A percentile compares a stretch with the other conserved stretches of the same genome.
Evolutionary conservation across 2,329 filamentous ascomycete species (phyloP).

Genomic region (Fusarium sp.): DNA sequence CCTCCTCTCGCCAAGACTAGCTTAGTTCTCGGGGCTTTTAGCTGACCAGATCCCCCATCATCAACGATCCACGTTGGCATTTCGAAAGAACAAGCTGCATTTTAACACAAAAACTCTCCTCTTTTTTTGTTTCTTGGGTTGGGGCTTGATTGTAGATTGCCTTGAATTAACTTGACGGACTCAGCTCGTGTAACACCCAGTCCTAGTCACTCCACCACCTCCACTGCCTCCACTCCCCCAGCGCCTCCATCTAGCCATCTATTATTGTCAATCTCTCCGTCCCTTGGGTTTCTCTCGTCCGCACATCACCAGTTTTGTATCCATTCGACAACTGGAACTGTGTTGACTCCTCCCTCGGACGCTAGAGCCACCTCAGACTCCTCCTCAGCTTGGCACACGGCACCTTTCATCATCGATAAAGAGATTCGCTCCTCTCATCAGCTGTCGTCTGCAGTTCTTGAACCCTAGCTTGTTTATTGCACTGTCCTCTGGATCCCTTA

Average conservation of each 20-base stretch:
- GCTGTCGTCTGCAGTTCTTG: constrained; percentile 37
- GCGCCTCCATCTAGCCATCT: constrained; percentile 17
- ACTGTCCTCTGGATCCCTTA: constrained; percentile 32
- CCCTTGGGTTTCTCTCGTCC: constrained; percentile 26
- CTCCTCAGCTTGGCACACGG: constrained; percentile 40
- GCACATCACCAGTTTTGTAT: constrained; percentile 29
- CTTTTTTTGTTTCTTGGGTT: constrained; percentile 15
- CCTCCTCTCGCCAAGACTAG: constrained; percentile 34
- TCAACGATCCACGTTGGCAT: constrained; percentile 2
- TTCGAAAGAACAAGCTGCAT: constrained; percentile 16
- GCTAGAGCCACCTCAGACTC: constrained; percentile 40
- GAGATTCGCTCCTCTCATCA: constrained; percentile 38
- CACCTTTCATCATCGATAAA: constrained; percentile 47
- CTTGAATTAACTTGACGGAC: constrained; percentile 20
- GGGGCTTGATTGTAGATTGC: constrained; percentile 4
- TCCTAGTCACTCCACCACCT: constrained; percentile 25
- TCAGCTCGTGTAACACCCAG: constrained; percentile 39
- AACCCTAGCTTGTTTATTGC: constrained; percentile 35
- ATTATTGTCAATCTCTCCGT: constrained; percentile 28
- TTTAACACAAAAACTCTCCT: constrained; percentile 36
- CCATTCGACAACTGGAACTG: constrained; percentile 11
- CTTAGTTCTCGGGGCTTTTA: constrained; percentile 30
- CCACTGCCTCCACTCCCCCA: constrained; percentile 34
- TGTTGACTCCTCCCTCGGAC: constrained; percentile 30
- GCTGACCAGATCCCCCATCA: constrained; percentile 25